Percentiles rank a stretch among this genome's conserved stretches.
Conservation (phyloP, 805 yeast genomes). For the Kodamaea jinghongensis region DNA sequence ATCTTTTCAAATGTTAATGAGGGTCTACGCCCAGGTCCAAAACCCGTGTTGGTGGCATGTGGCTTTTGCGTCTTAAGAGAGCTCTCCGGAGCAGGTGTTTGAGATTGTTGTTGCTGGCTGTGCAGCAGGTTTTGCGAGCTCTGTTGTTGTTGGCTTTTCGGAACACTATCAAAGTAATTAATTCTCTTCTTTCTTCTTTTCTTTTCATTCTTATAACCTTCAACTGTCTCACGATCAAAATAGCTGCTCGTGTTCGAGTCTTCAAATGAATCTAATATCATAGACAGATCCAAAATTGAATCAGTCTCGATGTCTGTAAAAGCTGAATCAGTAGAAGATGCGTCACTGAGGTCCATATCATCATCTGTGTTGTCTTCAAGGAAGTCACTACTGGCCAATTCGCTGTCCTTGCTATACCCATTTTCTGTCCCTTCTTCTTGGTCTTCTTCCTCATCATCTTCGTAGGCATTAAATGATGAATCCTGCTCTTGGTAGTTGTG, state of each 20-base stretch:
- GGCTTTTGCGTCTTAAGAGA: conserved; percentile 1
- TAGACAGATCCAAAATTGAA: conserved; percentile 29
- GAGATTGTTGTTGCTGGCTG: neutral
- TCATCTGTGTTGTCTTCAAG: conserved; percentile 26
- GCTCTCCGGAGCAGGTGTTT: conserved; percentile 9
- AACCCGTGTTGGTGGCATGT: neutral
- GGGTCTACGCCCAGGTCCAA: conserved; percentile 3
- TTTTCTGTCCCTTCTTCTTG: conserved; percentile 20
- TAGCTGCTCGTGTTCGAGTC: conserved; percentile 5
- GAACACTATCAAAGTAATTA: conserved; percentile 16
- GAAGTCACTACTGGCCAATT: conserved; percentile 24
- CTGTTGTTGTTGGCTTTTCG: conserved; percentile 9
- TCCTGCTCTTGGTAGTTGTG: conserved; percentile 8
- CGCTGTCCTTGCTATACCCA: conserved; percentile 20
- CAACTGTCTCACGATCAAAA: conserved; percentile 3
- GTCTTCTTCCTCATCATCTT: conserved; percentile 12
- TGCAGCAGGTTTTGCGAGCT: neutral
- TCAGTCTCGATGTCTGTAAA: conserved; percentile 43
- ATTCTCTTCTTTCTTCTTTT: conserved; percentile 18
- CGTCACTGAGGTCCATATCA: conserved; percentile 23
- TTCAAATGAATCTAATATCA: conserved; percentile 23
- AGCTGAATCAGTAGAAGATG: conserved; percentile 38
- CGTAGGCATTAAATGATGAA: conserved; percentile 4
- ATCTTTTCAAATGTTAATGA: conserved; percentile 21
- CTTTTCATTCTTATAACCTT: conserved; percentile 11